Conservation (phyloP, 306 rosid genomes). For the Trichosanthes truncata region DNA sequence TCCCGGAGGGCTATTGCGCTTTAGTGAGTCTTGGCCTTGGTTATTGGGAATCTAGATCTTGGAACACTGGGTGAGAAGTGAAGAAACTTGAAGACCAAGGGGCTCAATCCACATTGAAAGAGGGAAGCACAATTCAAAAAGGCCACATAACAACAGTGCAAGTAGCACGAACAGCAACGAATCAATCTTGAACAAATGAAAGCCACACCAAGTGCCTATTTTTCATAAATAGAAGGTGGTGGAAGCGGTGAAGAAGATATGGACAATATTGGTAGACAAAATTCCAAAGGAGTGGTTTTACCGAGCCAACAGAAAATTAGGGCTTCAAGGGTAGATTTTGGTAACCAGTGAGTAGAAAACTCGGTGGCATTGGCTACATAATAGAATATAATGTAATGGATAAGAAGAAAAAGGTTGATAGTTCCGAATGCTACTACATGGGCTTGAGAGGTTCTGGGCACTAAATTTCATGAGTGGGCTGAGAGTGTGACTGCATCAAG, state of each 20-base stretch:
- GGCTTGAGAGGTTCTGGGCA: neutral
- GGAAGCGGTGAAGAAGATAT: neutral
- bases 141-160: neutral
- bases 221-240: neutral
- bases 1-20: neutral
- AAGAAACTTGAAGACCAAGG: neutral
- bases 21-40: neutral
- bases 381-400: neutral
- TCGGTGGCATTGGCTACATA: neutral
- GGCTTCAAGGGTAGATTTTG: neutral
- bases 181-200: neutral
- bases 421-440: neutral
- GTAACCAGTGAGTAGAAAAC: neutral
- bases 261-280: neutral
- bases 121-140: neutral
- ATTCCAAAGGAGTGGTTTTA: neutral
- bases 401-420: neutral
- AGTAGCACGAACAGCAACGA: neutral
- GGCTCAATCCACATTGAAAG: neutral
- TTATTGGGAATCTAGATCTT: neutral
- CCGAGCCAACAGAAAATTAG: neutral
- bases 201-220: neutral
- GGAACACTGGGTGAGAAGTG: neutral
- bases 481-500: neutral
- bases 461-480: neutral